A percentile compares a stretch with the other conserved stretches of the same genome.
Evolutionary conservation across 2,329 filamentous ascomycete species (phyloP).

Genomic region (Aquanectria penicillioides): DNA sequence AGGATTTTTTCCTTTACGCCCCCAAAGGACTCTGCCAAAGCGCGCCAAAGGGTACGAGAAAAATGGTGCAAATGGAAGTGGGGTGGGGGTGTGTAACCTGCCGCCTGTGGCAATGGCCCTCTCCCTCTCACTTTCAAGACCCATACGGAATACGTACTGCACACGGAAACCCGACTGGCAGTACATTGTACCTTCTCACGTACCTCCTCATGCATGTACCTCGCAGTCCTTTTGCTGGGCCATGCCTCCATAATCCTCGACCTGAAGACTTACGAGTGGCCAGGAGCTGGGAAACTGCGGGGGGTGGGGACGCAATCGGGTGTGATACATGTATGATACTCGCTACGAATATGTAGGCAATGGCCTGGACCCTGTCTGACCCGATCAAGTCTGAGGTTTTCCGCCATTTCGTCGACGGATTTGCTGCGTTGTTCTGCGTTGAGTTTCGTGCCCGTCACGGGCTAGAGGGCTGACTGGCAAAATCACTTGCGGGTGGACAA

Average conservation of each 20-base stretch:
- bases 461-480: neutral
- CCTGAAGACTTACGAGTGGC: neutral
- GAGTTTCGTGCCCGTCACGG: neutral
- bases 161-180: too few species aligned
- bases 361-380: conserved; percentile 8
- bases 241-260: neutral
- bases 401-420: conserved; percentile 2
- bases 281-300: neutral
- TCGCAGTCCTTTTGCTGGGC: neutral
- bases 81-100: too few species aligned
- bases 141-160: too few species aligned
- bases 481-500: neutral
- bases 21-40: neutral
- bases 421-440: neutral
- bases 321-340: neutral
- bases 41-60: too few species aligned
- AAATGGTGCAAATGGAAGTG: too few species aligned
- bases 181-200: neutral
- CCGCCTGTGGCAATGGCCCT: too few species aligned
- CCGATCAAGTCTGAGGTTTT: neutral
- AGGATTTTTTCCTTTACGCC: conserved; percentile 10
- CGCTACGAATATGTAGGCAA: conserved; percentile 15
- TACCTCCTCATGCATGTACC: too few species aligned
- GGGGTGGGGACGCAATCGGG: conserved; percentile 2
- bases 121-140: too few species aligned